A percentile compares a stretch with the other conserved stretches of the same genome.
phyloP scores from a whole-genome alignment of 192 early-diverging fungal species.

The Physocladia obscura region DNA sequence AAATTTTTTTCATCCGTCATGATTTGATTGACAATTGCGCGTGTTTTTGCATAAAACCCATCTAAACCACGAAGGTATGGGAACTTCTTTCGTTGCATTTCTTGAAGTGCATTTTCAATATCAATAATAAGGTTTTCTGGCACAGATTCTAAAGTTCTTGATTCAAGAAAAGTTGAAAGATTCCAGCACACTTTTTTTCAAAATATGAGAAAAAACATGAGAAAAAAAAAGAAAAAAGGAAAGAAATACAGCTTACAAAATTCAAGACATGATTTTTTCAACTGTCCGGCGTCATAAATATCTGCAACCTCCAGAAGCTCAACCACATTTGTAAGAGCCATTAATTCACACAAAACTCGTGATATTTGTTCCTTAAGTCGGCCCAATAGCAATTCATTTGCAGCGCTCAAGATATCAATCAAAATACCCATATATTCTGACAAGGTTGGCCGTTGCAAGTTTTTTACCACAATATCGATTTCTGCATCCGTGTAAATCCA shows the following conservation, averaged over 20 bases:
- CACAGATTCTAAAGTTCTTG: slow-evolving; percentile 12
- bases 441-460: slow-evolving; percentile 36
- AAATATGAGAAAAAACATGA: slow-evolving; percentile 14
- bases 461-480: slow-evolving; percentile 34
- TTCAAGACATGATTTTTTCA: slow-evolving; percentile 56
- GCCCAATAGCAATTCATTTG: slow-evolving; percentile 63
- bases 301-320: slow-evolving; percentile 56
- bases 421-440: slow-evolving; percentile 52
- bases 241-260: slow-evolving; percentile 34
- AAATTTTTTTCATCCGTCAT: slow-evolving; percentile 11
- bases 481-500: slow-evolving; percentile 55
- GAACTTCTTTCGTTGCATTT: slow-evolving; percentile 31
- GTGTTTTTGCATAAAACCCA: slow-evolving; percentile 29
- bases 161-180: slow-evolving; percentile 34
- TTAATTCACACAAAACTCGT: slow-evolving; percentile 22
- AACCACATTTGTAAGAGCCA: slow-evolving; percentile 52
- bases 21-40: neutral
- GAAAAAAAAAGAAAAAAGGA: neutral
- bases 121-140: slow-evolving; percentile 26
- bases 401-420: slow-evolving; percentile 56
- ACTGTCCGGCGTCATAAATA: slow-evolving; percentile 44
- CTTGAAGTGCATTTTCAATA: slow-evolving; percentile 22
- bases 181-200: slow-evolving; percentile 35
- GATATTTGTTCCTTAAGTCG: slow-evolving; percentile 39
- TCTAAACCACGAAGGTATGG: slow-evolving; percentile 33